Percentiles rank a stretch among this genome's conserved stretches.
phyloP scores from a whole-genome alignment of 169 alveolate species.

The Eimeria brunetti region DNA sequence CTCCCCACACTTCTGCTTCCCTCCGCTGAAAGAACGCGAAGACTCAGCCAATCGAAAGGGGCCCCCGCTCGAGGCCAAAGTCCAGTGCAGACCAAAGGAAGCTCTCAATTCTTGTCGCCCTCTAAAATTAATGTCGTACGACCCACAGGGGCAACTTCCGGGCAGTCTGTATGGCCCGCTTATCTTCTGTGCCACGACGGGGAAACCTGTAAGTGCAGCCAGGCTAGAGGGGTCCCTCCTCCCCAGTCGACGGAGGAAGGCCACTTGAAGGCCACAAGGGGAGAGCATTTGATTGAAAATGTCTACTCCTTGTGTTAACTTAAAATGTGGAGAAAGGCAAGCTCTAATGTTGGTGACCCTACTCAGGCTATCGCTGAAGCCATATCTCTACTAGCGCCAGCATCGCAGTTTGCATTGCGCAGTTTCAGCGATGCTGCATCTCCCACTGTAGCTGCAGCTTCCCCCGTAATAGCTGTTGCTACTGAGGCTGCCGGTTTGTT shows the following conservation, averaged over 20 bases:
- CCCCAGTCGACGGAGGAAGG: background rate
- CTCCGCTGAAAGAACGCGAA: constrained; percentile 11
- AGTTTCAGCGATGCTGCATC: background rate
- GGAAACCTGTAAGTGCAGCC: background rate
- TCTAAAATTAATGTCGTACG: background rate
- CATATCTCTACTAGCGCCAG: background rate
- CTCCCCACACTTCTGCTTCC: constrained; percentile 38
- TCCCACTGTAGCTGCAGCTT: background rate
- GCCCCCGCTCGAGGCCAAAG: background rate
- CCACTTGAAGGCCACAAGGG: background rate
- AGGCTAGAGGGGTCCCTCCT: background rate
- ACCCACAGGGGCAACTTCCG: background rate
- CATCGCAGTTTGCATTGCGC: background rate
- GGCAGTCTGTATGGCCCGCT: background rate
- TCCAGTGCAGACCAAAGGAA: background rate
- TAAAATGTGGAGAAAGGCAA: background rate
- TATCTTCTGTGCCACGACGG: background rate
- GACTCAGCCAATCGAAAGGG: background rate
- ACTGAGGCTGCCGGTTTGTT: background rate
- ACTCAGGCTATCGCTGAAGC: no score
- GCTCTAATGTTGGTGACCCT: background rate
- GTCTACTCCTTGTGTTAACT: background rate
- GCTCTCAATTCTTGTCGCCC: background rate
- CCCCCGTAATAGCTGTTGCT: background rate
- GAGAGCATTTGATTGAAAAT: background rate